Percentiles rank a stretch among this genome's conserved stretches.
phyloP scores from a whole-genome alignment of 305 asterid species.

The Striga hermonthica region DNA sequence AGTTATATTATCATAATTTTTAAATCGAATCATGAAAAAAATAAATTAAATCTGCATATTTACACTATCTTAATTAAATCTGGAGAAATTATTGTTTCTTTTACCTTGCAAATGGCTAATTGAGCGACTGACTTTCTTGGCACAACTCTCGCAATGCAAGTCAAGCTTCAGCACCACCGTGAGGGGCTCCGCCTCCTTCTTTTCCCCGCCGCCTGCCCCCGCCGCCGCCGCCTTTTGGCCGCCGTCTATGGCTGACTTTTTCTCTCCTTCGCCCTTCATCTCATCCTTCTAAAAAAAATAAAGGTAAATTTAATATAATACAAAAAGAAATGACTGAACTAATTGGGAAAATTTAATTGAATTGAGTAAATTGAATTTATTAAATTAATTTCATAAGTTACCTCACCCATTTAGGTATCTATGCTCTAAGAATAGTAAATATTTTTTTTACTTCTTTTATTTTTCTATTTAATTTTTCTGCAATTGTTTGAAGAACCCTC shows the following conservation, averaged over 20 bases:
- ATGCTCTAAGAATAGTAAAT: neutral
- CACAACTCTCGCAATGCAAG: slow-evolving; percentile 92
- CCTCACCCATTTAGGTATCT: slow-evolving; percentile 61
- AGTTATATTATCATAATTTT: too few species aligned
- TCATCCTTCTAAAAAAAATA: slow-evolving; percentile 45
- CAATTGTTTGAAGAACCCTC: slow-evolving; percentile 47
- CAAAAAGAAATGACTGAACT: neutral
- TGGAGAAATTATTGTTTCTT: neutral
- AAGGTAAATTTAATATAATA: neutral
- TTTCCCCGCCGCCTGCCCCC: slow-evolving; percentile 36
- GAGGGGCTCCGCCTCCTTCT: slow-evolving; percentile 36
- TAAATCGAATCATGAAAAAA: too few species aligned
- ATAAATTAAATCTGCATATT: too few species aligned
- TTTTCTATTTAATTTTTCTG: slow-evolving; percentile 15
- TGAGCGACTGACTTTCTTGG: slow-evolving; percentile 78
- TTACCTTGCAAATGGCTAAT: slow-evolving; percentile 58
- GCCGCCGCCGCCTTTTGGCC: slow-evolving; percentile 36
- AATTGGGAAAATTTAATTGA: neutral
- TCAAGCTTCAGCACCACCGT: slow-evolving; percentile 64
- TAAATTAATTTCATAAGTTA: slow-evolving; percentile 26
- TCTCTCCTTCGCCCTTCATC: slow-evolving; percentile 37
- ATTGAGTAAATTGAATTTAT: neutral
- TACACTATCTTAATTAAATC: too few species aligned
- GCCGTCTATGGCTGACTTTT: slow-evolving; percentile 41
- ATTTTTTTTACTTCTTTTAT: neutral